Percentiles rank a stretch among this genome's conserved stretches.
phyloP scores from a whole-genome alignment of 495 filamentous ascomycete genomes.

The Neurospora sp. region DNA sequence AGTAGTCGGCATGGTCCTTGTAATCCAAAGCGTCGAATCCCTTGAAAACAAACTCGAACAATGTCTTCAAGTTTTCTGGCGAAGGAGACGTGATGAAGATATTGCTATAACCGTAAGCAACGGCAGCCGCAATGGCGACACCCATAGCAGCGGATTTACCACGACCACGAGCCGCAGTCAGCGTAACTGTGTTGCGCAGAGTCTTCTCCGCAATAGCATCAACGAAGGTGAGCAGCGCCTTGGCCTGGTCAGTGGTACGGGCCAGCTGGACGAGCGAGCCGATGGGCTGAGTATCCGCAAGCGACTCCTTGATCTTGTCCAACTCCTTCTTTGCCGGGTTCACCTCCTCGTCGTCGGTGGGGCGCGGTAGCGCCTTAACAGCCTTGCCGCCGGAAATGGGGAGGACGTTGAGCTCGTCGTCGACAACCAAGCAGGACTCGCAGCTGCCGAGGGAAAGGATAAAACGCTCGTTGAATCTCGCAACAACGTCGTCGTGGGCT shows the following conservation, averaged over 20 bases:
- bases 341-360: slow-evolving; percentile 54
- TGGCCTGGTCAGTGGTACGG: slow-evolving; percentile 89
- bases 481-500: slow-evolving; percentile 89
- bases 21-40: slow-evolving; percentile 92
- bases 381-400: slow-evolving; percentile 93
- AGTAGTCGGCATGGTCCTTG: slow-evolving; percentile 91
- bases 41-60: slow-evolving; percentile 98
- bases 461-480: slow-evolving; percentile 96
- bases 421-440: slow-evolving; percentile 88
- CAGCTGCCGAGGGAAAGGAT: slow-evolving; percentile 91
- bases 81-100: slow-evolving; percentile 99
- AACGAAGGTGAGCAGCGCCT: slow-evolving; percentile 87
- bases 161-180: slow-evolving; percentile 89
- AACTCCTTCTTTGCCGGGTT: slow-evolving; percentile 65
- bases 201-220: slow-evolving; percentile 97
- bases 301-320: slow-evolving; percentile 74
- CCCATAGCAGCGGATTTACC: slow-evolving; percentile 96
- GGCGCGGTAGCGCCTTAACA: slow-evolving; percentile 74
- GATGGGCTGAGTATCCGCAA: slow-evolving; percentile 76
- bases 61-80: slow-evolving; percentile 94
- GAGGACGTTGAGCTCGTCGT: slow-evolving; percentile 95
- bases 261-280: slow-evolving; percentile 76
- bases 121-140: slow-evolving; percentile 84
- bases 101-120: slow-evolving; percentile 96
- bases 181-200: slow-evolving; percentile 79